phyloP scores from a whole-genome alignment of 495 filamentous ascomycete genomes.

The Choiromyces venosus region DNA sequence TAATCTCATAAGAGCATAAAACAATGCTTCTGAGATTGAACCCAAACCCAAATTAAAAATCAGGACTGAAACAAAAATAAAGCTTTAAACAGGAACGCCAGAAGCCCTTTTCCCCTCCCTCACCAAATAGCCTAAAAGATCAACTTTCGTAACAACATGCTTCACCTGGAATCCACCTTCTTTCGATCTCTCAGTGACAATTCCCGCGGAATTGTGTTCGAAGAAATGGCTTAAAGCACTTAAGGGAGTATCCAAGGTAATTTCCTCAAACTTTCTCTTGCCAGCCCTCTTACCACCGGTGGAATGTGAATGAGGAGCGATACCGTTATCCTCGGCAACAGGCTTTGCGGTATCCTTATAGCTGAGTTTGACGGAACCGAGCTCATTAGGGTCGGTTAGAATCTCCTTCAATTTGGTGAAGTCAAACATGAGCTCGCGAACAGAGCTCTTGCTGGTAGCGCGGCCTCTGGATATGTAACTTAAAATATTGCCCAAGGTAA shows the following conservation, averaged over 20 bases:
- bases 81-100: background rate
- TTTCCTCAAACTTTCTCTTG: slow-evolving; percentile 77
- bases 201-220: slow-evolving; percentile 93
- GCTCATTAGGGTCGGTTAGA: slow-evolving; percentile 71
- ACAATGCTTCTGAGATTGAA: background rate
- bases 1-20: background rate
- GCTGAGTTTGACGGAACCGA: slow-evolving; percentile 48
- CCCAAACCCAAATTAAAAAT: background rate
- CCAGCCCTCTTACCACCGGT: slow-evolving; percentile 42
- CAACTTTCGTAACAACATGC: slow-evolving; percentile 93
- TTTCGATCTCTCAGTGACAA: slow-evolving; percentile 70
- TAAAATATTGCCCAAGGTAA: slow-evolving; percentile 91
- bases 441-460: slow-evolving; percentile 62
- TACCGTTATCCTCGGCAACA: slow-evolving; percentile 25
- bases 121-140: slow-evolving; percentile 87
- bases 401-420: slow-evolving; percentile 80
- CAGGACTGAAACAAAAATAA: background rate
- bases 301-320: background rate
- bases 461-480: slow-evolving; percentile 78
- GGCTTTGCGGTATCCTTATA: slow-evolving; percentile 17
- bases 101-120: slow-evolving; percentile 54
- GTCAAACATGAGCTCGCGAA: slow-evolving; percentile 92
- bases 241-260: slow-evolving; percentile 83
- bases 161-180: slow-evolving; percentile 66
- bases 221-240: slow-evolving; percentile 82